Evolutionary conservation across 2,329 filamentous ascomycete species (phyloP).

Genomic region (Penicillium verrucosum): DNA sequence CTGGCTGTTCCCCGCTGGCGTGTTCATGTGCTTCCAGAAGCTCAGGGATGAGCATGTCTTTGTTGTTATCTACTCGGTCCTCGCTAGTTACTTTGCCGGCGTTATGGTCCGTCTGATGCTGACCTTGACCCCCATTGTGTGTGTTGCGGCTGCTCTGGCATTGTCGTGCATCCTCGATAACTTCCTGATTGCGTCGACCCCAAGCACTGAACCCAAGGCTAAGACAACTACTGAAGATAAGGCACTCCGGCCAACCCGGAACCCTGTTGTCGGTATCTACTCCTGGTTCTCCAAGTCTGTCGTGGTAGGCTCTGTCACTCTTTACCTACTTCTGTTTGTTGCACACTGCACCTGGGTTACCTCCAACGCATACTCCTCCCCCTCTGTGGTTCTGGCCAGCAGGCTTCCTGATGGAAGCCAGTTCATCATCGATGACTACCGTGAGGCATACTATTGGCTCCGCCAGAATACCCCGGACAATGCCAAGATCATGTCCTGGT

Average conservation of each 20-base stretch:
- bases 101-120: constrained; percentile 99
- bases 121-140: constrained; percentile 92
- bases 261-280: constrained; percentile 80
- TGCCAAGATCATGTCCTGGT: constrained; percentile 99
- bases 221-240: constrained; percentile 40
- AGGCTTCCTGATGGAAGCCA: constrained; percentile 90
- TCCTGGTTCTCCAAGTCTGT: constrained; percentile 72
- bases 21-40: constrained; percentile 95
- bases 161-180: constrained; percentile 84
- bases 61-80: constrained; percentile 92
- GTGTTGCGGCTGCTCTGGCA: constrained; percentile 86
- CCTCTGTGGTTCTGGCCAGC: constrained; percentile 92
- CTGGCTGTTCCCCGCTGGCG: constrained; percentile 97
- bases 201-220: constrained; percentile 41
- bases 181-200: constrained; percentile 69
- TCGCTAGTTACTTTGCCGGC: constrained; percentile 96
- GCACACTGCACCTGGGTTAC: constrained; percentile 99
- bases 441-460: constrained; percentile 99
- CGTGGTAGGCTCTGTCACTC: constrained; percentile 67
- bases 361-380: constrained; percentile 97
- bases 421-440: constrained; percentile 98
- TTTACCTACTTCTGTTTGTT: constrained; percentile 90
- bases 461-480: constrained; percentile 93
- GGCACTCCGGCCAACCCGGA: constrained; percentile 64
- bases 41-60: constrained; percentile 97